A percentile compares a stretch with the other conserved stretches of the same genome.
Conservation (phyloP, 768 basidiomycete species). For the Russula abietina region DNA sequence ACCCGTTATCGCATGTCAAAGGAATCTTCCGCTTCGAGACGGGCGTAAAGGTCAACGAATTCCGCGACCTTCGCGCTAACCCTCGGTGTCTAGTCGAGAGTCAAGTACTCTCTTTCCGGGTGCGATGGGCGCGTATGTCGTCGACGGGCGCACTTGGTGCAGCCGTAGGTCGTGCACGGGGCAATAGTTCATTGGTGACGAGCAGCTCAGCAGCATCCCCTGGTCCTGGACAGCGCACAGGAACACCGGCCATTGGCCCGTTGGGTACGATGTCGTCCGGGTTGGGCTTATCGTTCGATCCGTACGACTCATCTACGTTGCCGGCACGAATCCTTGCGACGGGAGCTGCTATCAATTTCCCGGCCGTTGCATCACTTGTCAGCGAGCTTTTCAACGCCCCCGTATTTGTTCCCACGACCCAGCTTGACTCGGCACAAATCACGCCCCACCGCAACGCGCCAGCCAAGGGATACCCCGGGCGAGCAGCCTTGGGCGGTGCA, state of each 20-base stretch:
- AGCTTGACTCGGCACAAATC: slow-evolving; percentile 71
- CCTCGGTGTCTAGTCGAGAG: slow-evolving; percentile 81
- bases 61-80: slow-evolving; percentile 83
- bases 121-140: slow-evolving; percentile 72
- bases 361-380: slow-evolving; percentile 69
- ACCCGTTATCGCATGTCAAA: slow-evolving; percentile 71
- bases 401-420: slow-evolving; percentile 66
- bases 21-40: slow-evolving; percentile 86
- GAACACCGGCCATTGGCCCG: slow-evolving; percentile 15
- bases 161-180: slow-evolving; percentile 31
- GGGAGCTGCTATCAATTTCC: slow-evolving; percentile 81
- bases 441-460: slow-evolving; percentile 71
- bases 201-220: slow-evolving; percentile 23
- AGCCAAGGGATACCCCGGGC: slow-evolving; percentile 58
- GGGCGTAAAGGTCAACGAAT: slow-evolving; percentile 82
- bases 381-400: slow-evolving; percentile 81
- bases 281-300: slow-evolving; percentile 56
- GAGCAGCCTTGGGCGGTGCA: slow-evolving; percentile 67
- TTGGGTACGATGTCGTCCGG: slow-evolving; percentile 16
- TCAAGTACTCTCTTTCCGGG: slow-evolving; percentile 74
- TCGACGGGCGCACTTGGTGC: slow-evolving; percentile 60
- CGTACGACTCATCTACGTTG: slow-evolving; percentile 62
- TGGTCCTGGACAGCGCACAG: slow-evolving; percentile 21
- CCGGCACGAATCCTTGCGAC: slow-evolving; percentile 64
- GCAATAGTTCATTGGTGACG: slow-evolving; percentile 27